Evolutionary conservation across 2,329 filamentous ascomycete species (phyloP), one percentile per base, ranked within the genome.

Genomic region (Volutella citrinella): DNA sequence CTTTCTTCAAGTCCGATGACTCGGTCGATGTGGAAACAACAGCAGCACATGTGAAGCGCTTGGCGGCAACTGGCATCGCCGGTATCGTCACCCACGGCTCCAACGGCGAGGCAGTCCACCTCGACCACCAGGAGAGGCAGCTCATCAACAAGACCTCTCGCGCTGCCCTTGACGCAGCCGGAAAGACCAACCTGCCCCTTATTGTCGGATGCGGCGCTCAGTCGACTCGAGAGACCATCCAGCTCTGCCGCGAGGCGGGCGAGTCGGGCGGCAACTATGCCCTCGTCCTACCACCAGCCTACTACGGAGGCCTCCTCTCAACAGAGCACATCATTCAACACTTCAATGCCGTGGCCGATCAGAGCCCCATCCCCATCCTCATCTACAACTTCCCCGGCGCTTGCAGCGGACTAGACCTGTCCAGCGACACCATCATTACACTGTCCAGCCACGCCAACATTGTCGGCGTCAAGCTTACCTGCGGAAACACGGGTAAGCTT

Each of bases 41-140:
- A 18, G 60, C 64, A 32, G 62, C 63, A 15, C 70, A 74, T 40
- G 78, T 78, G 18, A 64, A 76, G 15, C 74, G 78, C 31, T 72
- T 87, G 4, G 79, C 76, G 27, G 60, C 73, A 36, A 72, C 79
- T 15, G 82, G 81, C 21, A 71, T 87, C 25, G 71, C 80, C 13
- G 82, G 82, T 26, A 66, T 87, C 32, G 76, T 84, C 14, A 79
- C 78, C 5, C 82, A 85, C 56, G 82, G 82, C 23, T 84, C 79
- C 49, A 87, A 87, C 54, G 84, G 82, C 50, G 84, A 87, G 63
- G 83, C 83, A 1, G 80, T 83, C 4, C 82, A 87, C 52, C 68
- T 87, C 9, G 74, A 76, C 32, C 76, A 75, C 43, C 68, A 73
- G n/a, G 82, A 87, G 59, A 73, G 82, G 30, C 72, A 74, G 32